Conservation (phyloP, 257 asterid genomes). For the Lavandula angustifolia region DNA sequence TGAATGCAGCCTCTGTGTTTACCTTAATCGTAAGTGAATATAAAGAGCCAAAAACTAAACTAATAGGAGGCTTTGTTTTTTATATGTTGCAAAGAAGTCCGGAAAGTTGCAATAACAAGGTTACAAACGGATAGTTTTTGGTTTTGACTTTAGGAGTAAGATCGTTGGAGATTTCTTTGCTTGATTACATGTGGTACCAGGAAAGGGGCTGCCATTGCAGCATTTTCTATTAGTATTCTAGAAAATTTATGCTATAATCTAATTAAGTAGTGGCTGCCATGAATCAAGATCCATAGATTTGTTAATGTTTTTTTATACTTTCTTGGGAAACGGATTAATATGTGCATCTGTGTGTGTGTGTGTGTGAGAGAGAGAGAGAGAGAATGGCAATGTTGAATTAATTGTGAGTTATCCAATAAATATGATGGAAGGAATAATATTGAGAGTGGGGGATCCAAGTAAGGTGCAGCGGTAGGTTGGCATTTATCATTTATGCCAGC, state of each 20-base stretch:
- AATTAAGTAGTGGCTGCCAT: constrained; percentile 43
- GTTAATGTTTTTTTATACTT: constrained; percentile 16
- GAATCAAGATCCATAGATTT: constrained; percentile 15
- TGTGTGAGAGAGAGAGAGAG: constrained; percentile 2
- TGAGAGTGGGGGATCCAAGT: constrained; percentile 35
- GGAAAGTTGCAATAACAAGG: constrained; percentile 11
- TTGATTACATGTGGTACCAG: constrained; percentile 33
- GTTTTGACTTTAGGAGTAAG: constrained; percentile 38
- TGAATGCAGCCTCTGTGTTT: background rate
- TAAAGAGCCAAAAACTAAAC: constrained; percentile 26
- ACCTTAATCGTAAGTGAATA: constrained; percentile 28
- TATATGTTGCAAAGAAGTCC: constrained; percentile 22
- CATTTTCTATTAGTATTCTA: constrained; percentile 20
- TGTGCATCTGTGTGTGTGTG: background rate
- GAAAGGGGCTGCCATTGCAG: constrained; percentile 34
- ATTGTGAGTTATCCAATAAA: background rate
- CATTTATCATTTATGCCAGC: constrained; percentile 33
- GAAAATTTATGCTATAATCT: background rate
- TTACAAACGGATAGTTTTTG: constrained; percentile 34
- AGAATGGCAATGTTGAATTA: background rate
- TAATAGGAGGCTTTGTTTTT: constrained; percentile 21
- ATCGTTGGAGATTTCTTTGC: constrained; percentile 29
- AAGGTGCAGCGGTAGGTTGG: constrained; percentile 34
- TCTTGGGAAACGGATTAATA: constrained; percentile 24
- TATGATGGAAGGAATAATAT: background rate